phyloP scores from a whole-genome alignment of 345 rosid genomes.

The Raphanus raphanistrum region DNA sequence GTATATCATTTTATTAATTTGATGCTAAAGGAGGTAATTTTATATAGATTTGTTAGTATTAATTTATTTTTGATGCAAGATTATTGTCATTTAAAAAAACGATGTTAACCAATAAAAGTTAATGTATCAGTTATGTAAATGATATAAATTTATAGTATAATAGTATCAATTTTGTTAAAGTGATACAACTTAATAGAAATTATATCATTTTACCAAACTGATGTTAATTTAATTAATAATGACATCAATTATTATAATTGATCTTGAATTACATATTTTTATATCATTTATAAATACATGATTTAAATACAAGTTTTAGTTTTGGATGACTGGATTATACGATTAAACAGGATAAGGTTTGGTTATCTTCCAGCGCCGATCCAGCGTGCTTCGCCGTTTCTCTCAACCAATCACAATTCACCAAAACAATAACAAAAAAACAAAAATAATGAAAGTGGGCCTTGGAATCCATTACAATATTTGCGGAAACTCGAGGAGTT shows the following conservation, averaged over 20 bases:
- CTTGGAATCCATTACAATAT: conserved; percentile 24
- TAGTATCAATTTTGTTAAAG: background rate
- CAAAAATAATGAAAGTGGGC: conserved; percentile 6
- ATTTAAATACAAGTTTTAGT: background rate
- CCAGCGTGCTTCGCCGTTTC: conserved; percentile 34
- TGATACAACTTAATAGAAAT: background rate
- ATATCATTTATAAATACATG: no score
- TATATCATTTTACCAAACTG: background rate
- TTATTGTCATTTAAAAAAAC: no score
- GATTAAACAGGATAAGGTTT: conserved; percentile 24
- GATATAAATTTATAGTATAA: background rate
- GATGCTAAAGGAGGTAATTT: no score
- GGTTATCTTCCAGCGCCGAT: conserved; percentile 32
- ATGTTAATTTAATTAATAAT: no score
- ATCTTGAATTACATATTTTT: no score
- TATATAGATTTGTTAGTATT: no score
- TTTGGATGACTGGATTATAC: background rate
- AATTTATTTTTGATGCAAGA: no score
- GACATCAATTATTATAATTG: no score
- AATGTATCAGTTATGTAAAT: no score
- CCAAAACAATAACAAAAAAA: background rate
- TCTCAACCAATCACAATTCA: conserved; percentile 33
- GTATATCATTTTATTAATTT: no score
- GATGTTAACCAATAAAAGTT: no score
- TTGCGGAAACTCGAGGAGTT: conserved; percentile 14